Percentiles rank a stretch among this genome's conserved stretches.
Conservation (phyloP, 2,329 filamentous ascomycete species). For the Penicillium hordei region DNA sequence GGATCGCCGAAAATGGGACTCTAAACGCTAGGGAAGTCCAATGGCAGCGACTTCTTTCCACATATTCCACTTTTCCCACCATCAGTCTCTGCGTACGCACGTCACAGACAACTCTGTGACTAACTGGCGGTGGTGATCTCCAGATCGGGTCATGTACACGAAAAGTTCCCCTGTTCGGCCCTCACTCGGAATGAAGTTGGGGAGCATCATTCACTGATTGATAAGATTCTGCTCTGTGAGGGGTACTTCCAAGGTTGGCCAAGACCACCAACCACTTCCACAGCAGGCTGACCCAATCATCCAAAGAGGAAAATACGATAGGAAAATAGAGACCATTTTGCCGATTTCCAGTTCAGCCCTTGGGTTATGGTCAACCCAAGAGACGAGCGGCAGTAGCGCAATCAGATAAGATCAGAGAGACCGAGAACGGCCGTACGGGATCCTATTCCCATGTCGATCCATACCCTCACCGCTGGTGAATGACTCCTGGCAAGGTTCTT, state of each 20-base stretch:
- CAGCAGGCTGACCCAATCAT: constrained; percentile 2
- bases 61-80: not conserved
- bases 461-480: constrained; percentile 18
- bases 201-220: constrained; percentile 23
- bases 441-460: constrained; percentile 17
- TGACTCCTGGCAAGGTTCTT: constrained; percentile 8
- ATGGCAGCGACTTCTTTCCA: constrained; percentile 6
- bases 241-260: constrained; percentile 1
- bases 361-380: constrained; percentile 15
- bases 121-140: not conserved
- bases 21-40: not conserved
- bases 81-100: not conserved
- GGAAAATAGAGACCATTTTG: not conserved
- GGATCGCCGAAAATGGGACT: constrained; percentile 2
- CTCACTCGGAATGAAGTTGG: constrained; percentile 11
- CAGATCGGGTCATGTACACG: constrained; percentile 2
- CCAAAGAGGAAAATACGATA: not conserved
- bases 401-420: constrained; percentile 29
- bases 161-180: constrained; percentile 21
- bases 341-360: constrained; percentile 4
- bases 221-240: constrained; percentile 20
- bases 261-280: constrained; percentile 8
- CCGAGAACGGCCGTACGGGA: constrained; percentile 15
- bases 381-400: constrained; percentile 16
- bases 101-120: not conserved